Percentiles rank a stretch among this genome's conserved stretches.
phyloP scores from a whole-genome alignment of 257 asterid genomes.

The Parsonsia alboflavescens region DNA sequence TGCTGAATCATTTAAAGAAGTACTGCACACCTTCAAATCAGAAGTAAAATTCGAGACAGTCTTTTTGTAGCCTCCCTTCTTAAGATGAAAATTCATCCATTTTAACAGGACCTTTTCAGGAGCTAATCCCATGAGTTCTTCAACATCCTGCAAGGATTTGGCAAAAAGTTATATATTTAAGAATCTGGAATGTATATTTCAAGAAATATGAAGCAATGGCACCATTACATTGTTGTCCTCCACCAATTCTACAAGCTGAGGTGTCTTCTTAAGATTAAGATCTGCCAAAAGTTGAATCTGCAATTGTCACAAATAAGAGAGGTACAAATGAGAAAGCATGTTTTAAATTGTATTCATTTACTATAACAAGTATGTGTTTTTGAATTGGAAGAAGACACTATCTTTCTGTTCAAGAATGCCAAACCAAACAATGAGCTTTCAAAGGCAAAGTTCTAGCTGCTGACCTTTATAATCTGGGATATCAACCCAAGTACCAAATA shows the following conservation, averaged over 20 bases:
- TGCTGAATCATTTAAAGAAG: conserved; percentile 7
- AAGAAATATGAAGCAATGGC: conserved; percentile 14
- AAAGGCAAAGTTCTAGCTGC: conserved; percentile 15
- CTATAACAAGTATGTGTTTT: not conserved
- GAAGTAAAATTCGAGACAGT: conserved; percentile 84
- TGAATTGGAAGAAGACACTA: no score
- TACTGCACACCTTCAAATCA: conserved; percentile 65
- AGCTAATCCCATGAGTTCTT: conserved; percentile 93
- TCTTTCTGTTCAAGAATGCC: not conserved
- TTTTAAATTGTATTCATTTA: not conserved
- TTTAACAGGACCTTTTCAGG: conserved; percentile 90
- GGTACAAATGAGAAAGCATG: conserved; percentile 1
- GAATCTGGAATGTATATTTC: conserved; percentile 4
- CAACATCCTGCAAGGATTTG: conserved; percentile 67
- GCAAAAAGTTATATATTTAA: not conserved
- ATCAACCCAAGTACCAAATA: conserved; percentile 91
- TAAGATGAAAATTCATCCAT: conserved; percentile 98
- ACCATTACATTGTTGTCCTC: conserved; percentile 79
- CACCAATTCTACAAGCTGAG: conserved; percentile 92
- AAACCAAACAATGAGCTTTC: not conserved
- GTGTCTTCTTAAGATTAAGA: conserved; percentile 97
- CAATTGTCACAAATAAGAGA: conserved; percentile 19
- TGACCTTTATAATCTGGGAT: conserved; percentile 94
- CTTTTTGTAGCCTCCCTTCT: conserved; percentile 84
- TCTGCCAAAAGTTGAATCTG: conserved; percentile 97